phyloP scores from a whole-genome alignment of 108 stramenopile genomes.

The Nitzschia sp. region DNA sequence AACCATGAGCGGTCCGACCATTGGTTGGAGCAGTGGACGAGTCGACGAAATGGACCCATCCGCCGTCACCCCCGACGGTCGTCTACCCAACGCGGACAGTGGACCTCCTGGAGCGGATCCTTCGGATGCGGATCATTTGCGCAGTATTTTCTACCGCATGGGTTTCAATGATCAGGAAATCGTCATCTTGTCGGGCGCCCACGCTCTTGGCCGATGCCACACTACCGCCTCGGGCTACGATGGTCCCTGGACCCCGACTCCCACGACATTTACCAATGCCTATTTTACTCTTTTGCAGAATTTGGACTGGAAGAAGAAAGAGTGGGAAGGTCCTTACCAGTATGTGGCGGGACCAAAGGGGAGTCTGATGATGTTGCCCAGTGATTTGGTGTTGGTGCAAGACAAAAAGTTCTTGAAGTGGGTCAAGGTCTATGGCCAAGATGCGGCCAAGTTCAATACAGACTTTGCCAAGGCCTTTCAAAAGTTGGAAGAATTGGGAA shows the following conservation, averaged over 20 bases:
- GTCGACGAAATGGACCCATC: constrained; percentile 41
- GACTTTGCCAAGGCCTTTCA: constrained; percentile 83
- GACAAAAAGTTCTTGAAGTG: constrained; percentile 77
- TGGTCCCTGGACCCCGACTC: constrained; percentile 85
- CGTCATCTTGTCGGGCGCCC: constrained; percentile 89
- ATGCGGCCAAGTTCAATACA: constrained; percentile 57
- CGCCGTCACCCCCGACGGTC: constrained; percentile 60
- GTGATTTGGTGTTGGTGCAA: constrained; percentile 72
- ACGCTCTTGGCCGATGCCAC: constrained; percentile 92
- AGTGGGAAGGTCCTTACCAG: constrained; percentile 75
- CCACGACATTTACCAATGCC: constrained; percentile 74
- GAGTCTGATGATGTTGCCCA: constrained; percentile 84
- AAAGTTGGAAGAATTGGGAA: constrained; percentile 70
- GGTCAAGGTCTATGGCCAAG: constrained; percentile 75
- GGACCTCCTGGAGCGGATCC: constrained; percentile 28
- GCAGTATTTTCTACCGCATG: constrained; percentile 90
- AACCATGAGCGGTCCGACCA: constrained; percentile 55
- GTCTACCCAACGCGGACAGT: constrained; percentile 74
- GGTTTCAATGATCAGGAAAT: constrained; percentile 87
- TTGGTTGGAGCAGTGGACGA: constrained; percentile 69
- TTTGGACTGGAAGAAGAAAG: constrained; percentile 60
- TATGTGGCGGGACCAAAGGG: constrained; percentile 64
- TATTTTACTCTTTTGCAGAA: constrained; percentile 71
- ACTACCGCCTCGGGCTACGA: constrained; percentile 73
- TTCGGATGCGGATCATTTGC: constrained; percentile 55